Evolutionary conservation across 306 rosid species (phyloP), one percentile per base, ranked within the genome.

Genomic region (Fragaria nilgerrensis): DNA sequence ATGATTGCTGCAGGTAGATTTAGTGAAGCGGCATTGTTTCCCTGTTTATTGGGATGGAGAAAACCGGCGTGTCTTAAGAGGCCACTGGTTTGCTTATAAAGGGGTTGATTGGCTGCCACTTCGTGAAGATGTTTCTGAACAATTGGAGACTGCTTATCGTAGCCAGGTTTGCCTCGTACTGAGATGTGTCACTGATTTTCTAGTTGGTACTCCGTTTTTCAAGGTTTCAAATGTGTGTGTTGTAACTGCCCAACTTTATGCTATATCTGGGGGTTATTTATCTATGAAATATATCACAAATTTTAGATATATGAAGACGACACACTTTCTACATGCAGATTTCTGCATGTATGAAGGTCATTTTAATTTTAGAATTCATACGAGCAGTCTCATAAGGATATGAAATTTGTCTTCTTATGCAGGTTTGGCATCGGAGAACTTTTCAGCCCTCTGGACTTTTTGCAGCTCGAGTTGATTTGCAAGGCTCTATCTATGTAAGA

Each of bases 1-100:
- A 53, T 39, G 49, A 75, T 71, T 81, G 43, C 55, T 84, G 72
- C 89, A 93, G 98, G 99, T 91, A 74, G 99, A 96, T 84, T 85
- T 96, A 86, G 77, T 72, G 76, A 85, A 79, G 70, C 86, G 99
- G 79, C 89, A 87, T 73, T 92, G 90, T 83, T 96, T 96, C 85
- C 98, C 99, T 81, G 99, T 96, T 74, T 96, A 96, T 75, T 96
- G 99, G 99, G 81, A 83, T 81, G 99, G 98, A 81, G 99, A 96
- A 86, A 91, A 96, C 84, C 89, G 94, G 39, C 97, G 99, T 61
- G 98, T 92, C 74, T 87, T 96, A 49, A 87, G 99, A 80, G 99
- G 99, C 74, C 99, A 96, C 79, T 96, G 99, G 99, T 96, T 92
- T 86, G 97, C 99, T 63, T 89, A 87, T 84, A 92, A 96, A 84